Percentiles rank a stretch among this genome's conserved stretches.
Conservation (phyloP, 2,329 filamentous ascomycete species). For the Graphiopsis chlorocephala region DNA sequence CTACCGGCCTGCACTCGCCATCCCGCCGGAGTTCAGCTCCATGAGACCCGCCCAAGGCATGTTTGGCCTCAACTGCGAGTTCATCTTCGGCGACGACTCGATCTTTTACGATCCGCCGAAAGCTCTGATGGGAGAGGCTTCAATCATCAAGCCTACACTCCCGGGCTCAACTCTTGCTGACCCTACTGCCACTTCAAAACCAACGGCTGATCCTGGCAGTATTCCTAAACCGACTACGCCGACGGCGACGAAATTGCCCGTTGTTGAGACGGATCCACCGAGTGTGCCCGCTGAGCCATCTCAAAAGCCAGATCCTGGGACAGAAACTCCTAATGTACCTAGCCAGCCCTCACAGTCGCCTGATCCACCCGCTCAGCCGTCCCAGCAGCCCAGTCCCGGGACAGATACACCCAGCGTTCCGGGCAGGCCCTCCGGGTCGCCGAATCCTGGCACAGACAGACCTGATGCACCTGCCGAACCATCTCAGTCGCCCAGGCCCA, state of each 20-base stretch:
- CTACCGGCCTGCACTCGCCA: constrained; percentile 22
- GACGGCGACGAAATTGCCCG: neutral
- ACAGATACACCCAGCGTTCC: neutral
- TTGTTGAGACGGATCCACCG: neutral
- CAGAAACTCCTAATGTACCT: neutral
- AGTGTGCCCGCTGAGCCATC: neutral
- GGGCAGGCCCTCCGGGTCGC: neutral
- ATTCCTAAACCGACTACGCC: neutral
- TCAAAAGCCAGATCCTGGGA: neutral
- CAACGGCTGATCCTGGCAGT: neutral
- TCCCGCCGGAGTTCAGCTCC: constrained; percentile 22
- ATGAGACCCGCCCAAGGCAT: constrained; percentile 9
- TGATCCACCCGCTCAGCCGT: neutral
- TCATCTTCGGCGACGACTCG: constrained; percentile 15
- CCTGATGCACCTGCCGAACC: neutral
- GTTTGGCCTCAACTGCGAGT: constrained; percentile 8
- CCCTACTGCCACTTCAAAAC: neutral
- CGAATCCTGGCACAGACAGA: neutral
- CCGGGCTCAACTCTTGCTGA: neutral
- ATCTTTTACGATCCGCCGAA: constrained; percentile 26
- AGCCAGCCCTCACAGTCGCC: neutral
- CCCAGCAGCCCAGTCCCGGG: neutral
- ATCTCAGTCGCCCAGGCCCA: neutral
- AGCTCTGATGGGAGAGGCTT: constrained; percentile 16
- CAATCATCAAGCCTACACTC: neutral